Evolutionary conservation across 306 rosid species (phyloP), one percentile per base, ranked within the genome.

Genomic region (Alnus rubra): DNA sequence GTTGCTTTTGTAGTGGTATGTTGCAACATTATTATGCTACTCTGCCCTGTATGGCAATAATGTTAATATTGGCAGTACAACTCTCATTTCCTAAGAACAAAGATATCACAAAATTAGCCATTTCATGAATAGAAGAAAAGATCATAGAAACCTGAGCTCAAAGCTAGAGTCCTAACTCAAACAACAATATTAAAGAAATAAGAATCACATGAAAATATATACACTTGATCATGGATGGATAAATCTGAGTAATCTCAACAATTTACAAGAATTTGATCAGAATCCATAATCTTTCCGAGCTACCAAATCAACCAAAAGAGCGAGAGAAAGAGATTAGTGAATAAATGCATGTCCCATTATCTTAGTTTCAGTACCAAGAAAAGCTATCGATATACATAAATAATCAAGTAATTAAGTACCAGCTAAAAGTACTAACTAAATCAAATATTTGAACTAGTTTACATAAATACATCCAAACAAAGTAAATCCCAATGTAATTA

Each of bases 1-100:
- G 74, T 87, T 84, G 82, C 94, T 80, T 81, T 86, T 95, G 86
- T 92, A 92, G 87, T 95, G 98, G 82, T 86, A 92, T 88, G 87
- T 93, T 83, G 92, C 98, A 68, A 91, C 98, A 80, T 91, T 95
- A 91, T 90, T 95, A 87, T 42, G 87, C 94, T 83, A 74, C 89
- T 84, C 80, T 4, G 45, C 7, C 94, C 77, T 82, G 85, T 95
- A 85, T 92, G 92, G 87, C 44, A 3, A 3, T 39, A 4, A 0
- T 4, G 45, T 42, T 42, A 42, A 42, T 42, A 42, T 42, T 42
- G 45, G 7, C 45, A 42, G 31, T 35, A 59, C 3, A 48, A 48
- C 65, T 28, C 73, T 73, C 53, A 39, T 53, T 44, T 62, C 59
- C 51, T 54, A 12, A 51, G 53, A 19, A 49, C 37, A 68, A 82